phyloP scores from a whole-genome alignment of 345 rosid genomes.

The Salix brachista region DNA sequence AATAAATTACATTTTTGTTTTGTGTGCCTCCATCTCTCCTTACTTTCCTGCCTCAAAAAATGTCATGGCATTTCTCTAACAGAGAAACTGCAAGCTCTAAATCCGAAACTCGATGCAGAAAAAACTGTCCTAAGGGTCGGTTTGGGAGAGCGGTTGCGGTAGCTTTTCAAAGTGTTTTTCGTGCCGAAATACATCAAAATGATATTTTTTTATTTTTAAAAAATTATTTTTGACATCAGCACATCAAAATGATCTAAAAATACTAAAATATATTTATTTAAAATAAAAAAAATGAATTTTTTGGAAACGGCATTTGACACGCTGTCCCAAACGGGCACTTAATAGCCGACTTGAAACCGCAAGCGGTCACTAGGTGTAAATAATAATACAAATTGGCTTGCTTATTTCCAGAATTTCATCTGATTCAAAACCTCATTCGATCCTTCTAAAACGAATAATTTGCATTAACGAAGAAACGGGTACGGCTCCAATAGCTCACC shows the following conservation, averaged over 20 bases:
- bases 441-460: constrained; percentile 53
- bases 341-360: constrained; percentile 81
- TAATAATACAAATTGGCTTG: constrained; percentile 74
- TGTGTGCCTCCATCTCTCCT: constrained; percentile 83
- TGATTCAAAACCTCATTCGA: constrained; percentile 45
- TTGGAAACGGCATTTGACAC: fast-evolving
- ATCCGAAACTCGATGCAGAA: constrained; percentile 93
- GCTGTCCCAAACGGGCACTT: constrained; percentile 9
- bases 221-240: too few species aligned
- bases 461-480: constrained; percentile 80
- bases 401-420: constrained; percentile 54
- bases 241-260: too few species aligned
- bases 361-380: constrained; percentile 82
- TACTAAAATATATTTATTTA: too few species aligned
- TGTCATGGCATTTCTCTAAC: constrained; percentile 75
- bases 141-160: too few species aligned
- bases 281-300: too few species aligned
- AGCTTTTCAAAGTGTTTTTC: too few species aligned
- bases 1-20: too few species aligned
- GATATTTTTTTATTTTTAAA: too few species aligned
- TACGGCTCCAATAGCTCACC: constrained; percentile 89
- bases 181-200: too few species aligned
- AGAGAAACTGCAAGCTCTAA: constrained; percentile 82
- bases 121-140: constrained; percentile 25
- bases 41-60: constrained; percentile 80